Evolutionary conservation across 2,329 filamentous ascomycete species (phyloP), one percentile per base, ranked within the genome.

Genomic region (Aspergillus versicolor): DNA sequence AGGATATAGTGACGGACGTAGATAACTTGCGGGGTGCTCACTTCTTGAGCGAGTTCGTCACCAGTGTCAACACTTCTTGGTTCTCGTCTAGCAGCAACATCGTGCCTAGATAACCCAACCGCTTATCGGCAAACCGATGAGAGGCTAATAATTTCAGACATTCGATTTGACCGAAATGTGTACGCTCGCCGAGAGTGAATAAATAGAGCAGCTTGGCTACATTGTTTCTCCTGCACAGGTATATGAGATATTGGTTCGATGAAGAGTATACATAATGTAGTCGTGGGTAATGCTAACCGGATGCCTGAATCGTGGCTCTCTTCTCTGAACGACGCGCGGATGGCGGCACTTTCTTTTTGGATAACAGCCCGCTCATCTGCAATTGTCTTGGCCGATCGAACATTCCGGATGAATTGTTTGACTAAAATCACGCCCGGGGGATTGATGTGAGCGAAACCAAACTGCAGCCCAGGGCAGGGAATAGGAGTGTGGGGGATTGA

Each of bases 331-430:
- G 93, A 97, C 66, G 94, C 92, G 77, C 94, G 86, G 73, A 99
- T 99, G 47, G 93, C 91, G 58, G 94, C 94, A 78, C 94, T 99
- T 81, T 99, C 94, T 78, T 99, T 99, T 72, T 97, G 94, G 63
- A 99, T 95, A 56, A 99, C 94, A 52, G 94, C 93, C 73, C 94
- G 88, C 81, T 99, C 94, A 78, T 99, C 94, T 74, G 95, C 95
- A 73, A 99, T 97, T 37, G 94, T 99, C 82, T 99, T 99, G 60
- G 94, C 92, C 61, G 94, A 93, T 75, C 94, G 91, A 73, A 99
- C 94, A 79, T 97, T 97, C 74, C 94, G 92, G 78, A 99, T 99
- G 80, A 99, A 99, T 80, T 97, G 94, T 81, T 99, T 99, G 75
- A 99, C 94, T 97, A 72, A 52, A 57, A 53, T 50, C 17, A 72